phyloP scores from a whole-genome alignment of 2,329 filamentous ascomycete species.

The Boeremia exigua region DNA sequence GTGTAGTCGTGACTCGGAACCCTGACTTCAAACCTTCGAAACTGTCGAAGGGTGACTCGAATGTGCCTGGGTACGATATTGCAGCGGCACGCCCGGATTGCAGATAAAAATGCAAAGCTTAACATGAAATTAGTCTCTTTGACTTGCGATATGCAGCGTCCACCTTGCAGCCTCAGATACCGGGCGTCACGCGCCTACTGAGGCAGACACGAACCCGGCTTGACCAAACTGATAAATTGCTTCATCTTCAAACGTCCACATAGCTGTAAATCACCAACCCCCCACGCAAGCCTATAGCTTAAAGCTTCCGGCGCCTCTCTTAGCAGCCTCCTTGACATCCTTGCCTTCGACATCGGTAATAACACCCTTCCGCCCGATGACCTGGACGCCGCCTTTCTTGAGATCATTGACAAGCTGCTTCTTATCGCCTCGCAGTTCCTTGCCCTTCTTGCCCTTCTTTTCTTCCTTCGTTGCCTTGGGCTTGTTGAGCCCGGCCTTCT shows the following conservation, averaged over 20 bases:
- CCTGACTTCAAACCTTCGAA: too few relatives aligned
- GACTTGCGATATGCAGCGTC: too few relatives aligned
- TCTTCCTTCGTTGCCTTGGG: constrained; percentile 50
- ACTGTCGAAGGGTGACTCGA: too few relatives aligned
- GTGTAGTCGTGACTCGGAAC: too few relatives aligned
- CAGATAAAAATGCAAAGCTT: too few relatives aligned
- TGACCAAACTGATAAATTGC: background rate
- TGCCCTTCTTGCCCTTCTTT: constrained; percentile 50
- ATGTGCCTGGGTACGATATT: too few relatives aligned
- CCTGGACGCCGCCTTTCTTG: constrained; percentile 85
- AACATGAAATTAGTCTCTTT: too few relatives aligned
- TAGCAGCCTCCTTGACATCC: constrained; percentile 59
- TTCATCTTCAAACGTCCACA: background rate
- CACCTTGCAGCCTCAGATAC: too few relatives aligned
- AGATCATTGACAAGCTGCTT: constrained; percentile 69
- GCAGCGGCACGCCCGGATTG: too few relatives aligned
- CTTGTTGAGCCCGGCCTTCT: constrained; percentile 67
- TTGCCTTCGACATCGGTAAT: constrained; percentile 84
- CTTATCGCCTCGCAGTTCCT: constrained; percentile 58
- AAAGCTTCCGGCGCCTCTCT: constrained; percentile 39
- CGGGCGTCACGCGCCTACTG: too few relatives aligned
- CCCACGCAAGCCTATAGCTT: constrained; percentile 32
- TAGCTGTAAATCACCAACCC: background rate
- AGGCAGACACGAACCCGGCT: too few relatives aligned
- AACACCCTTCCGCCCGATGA: constrained; percentile 90